phyloP scores from a whole-genome alignment of 1,139 yeast genomes.

The Debaryomycetaceae sp. region DNA sequence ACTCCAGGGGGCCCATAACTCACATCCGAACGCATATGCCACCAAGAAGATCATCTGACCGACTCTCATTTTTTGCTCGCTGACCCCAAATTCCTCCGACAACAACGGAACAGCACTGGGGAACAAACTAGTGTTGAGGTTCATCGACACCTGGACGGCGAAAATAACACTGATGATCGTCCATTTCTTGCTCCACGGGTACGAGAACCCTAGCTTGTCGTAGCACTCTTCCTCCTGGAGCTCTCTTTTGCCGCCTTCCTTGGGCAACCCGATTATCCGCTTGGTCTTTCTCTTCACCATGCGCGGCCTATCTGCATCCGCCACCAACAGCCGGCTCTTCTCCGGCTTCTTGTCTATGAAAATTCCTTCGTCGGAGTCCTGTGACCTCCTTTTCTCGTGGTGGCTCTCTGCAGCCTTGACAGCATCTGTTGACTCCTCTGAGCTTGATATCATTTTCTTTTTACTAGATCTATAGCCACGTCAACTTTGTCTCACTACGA shows the following conservation, averaged over 20 bases:
- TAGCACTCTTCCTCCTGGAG: constrained; percentile 29
- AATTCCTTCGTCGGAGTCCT: neutral
- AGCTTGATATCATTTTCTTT: neutral
- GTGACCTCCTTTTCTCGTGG: neutral
- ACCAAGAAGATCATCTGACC: constrained; percentile 34
- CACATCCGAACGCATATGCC: constrained; percentile 37
- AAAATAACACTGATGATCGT: constrained; percentile 27
- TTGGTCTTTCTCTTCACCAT: constrained; percentile 1
- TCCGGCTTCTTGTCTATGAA: neutral
- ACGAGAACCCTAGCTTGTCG: constrained; percentile 27
- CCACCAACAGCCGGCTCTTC: neutral
- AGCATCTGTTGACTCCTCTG: neutral
- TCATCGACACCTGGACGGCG: constrained; percentile 37
- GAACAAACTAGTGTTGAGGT: constrained; percentile 33
- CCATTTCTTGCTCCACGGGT: constrained; percentile 29
- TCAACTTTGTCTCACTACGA: no score
- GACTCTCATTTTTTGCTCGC: constrained; percentile 26
- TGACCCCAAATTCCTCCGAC: constrained; percentile 23
- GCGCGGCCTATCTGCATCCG: neutral
- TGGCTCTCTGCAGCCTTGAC: neutral
- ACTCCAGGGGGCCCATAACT: constrained; percentile 41
- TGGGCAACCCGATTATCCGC: constrained; percentile 3
- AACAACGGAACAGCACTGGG: constrained; percentile 25
- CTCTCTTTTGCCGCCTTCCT: constrained; percentile 20
- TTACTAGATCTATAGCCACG: no score